A percentile compares a stretch with the other conserved stretches of the same genome.
phyloP scores from a whole-genome alignment of 495 filamentous ascomycete species.

The Pseudevernia furfuracea region DNA sequence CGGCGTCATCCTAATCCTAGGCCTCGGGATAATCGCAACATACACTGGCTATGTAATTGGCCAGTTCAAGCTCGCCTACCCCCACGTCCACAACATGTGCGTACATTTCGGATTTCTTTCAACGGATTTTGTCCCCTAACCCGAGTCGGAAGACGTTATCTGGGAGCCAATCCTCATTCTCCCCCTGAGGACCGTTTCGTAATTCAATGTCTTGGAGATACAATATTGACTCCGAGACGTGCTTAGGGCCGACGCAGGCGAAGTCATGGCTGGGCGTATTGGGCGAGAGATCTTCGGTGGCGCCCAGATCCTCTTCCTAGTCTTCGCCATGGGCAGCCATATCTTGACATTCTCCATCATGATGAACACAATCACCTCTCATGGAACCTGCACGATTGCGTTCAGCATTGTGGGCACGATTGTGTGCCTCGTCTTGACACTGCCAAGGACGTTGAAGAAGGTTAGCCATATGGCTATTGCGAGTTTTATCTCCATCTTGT shows the following conservation, averaged over 20 bases:
- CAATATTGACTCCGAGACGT: too few relatives aligned
- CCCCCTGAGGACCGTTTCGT: too few relatives aligned
- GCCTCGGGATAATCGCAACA: slow-evolving; percentile 57
- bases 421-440: slow-evolving; percentile 51
- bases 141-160: too few relatives aligned
- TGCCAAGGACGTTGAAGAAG: slow-evolving; percentile 57
- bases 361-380: slow-evolving; percentile 56
- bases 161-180: too few relatives aligned
- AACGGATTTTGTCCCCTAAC: too few relatives aligned
- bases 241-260: slow-evolving; percentile 65
- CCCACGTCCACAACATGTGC: slow-evolving; percentile 64
- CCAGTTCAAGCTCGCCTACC: slow-evolving; percentile 66
- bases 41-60: slow-evolving; percentile 75
- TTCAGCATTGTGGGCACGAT: slow-evolving; percentile 58
- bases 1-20: slow-evolving; percentile 50
- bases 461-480: slow-evolving; percentile 55
- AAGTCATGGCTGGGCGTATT: slow-evolving; percentile 53
- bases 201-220: too few relatives aligned
- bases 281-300: slow-evolving; percentile 58
- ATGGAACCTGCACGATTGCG: slow-evolving; percentile 59
- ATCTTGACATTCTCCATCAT: slow-evolving; percentile 66
- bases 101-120: too few relatives aligned
- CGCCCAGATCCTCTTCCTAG: slow-evolving; percentile 58
- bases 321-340: slow-evolving; percentile 72
- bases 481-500: slow-evolving; percentile 60